phyloP scores from a whole-genome alignment of 441 rosid genomes.

The Syzygium malaccense region DNA sequence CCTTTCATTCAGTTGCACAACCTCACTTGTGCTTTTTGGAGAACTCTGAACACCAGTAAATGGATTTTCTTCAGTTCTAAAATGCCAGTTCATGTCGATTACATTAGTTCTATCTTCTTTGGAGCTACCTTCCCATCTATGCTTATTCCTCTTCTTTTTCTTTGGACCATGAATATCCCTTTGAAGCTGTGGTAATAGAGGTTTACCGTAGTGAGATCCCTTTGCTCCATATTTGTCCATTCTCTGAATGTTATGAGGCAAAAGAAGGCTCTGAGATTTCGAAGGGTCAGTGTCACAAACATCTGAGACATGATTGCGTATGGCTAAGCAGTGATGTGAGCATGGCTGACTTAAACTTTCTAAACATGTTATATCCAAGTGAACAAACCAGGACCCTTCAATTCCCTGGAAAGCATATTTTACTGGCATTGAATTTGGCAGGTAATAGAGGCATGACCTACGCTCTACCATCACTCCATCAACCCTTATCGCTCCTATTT shows the following conservation, averaged over 20 bases:
- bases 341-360: constrained; percentile 1
- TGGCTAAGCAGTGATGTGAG: neutral
- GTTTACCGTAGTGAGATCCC: neutral
- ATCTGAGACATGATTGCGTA: neutral
- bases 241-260: neutral
- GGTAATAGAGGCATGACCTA: constrained; percentile 28
- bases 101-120: neutral
- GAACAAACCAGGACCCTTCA: constrained; percentile 35
- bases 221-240: neutral
- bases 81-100: neutral
- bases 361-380: constrained; percentile 10
- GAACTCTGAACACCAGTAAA: neutral
- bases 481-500: constrained; percentile 40
- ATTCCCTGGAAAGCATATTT: constrained; percentile 35
- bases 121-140: neutral
- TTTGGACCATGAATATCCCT: neutral
- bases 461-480: constrained; percentile 46
- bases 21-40: neutral
- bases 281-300: neutral
- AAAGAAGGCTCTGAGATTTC: neutral
- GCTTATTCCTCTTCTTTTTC: constrained; percentile 1
- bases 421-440: constrained; percentile 34
- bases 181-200: neutral
- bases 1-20: neutral
- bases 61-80: neutral